Evolutionary conservation across 108 stramenopile genomes (phyloP).

Genomic region (Stephanodiscus triporus): DNA sequence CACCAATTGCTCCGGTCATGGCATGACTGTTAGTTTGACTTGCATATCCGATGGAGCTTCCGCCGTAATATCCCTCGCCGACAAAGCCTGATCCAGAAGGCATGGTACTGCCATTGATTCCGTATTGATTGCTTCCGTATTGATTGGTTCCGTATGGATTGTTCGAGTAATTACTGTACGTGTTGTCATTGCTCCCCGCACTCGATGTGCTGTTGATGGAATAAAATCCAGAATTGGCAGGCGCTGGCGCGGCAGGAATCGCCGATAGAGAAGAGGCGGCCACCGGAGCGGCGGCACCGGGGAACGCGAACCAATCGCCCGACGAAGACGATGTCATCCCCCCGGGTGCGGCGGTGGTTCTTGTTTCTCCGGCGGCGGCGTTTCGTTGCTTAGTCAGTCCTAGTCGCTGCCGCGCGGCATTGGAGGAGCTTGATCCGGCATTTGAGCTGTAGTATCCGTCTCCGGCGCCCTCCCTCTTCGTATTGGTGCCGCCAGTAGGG

Average conservation of each 20-base stretch:
- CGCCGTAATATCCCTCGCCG: constrained; percentile 14
- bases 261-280: not conserved
- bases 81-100: not conserved
- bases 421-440: constrained; percentile 25
- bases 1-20: not conserved
- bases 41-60: not conserved
- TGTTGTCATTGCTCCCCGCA: constrained; percentile 4
- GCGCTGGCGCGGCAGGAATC: not conserved
- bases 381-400: constrained; percentile 10
- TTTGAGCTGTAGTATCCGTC: constrained; percentile 40
- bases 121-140: not conserved
- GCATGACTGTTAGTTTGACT: constrained; percentile 3
- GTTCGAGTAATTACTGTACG: constrained; percentile 12
- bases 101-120: not conserved
- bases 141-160: constrained; percentile 2
- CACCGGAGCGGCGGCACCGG: not conserved
- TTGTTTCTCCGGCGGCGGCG: not conserved
- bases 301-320: constrained; percentile 25
- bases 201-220: constrained; percentile 14
- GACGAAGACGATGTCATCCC: constrained; percentile 12
- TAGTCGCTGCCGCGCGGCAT: constrained; percentile 22
- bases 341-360: not conserved
- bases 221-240: constrained; percentile 30
- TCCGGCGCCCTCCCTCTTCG: constrained; percentile 1
- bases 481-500: too few relatives aligned